Percentiles rank a stretch among this genome's conserved stretches.
Evolutionary conservation across 805 yeast species (phyloP).

Genomic region (Myxozyma sirexii): DNA sequence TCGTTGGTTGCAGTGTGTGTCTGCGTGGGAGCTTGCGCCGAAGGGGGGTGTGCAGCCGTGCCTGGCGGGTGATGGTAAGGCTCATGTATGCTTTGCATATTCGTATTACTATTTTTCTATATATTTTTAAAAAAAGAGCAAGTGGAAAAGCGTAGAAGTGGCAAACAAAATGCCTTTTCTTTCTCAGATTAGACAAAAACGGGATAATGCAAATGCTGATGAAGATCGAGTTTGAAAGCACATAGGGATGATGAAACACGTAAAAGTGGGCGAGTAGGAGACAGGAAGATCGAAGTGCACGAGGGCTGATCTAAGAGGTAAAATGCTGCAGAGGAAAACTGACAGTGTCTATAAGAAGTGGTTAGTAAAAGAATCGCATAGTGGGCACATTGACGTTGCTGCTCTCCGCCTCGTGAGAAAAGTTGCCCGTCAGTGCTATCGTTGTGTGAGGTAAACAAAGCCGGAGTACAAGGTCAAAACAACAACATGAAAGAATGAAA

Average conservation of each 20-base stretch:
- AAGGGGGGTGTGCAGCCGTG: slow-evolving; percentile 3
- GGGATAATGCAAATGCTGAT: slow-evolving; percentile 1
- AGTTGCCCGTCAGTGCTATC: too few relatives aligned
- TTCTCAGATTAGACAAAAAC: background rate
- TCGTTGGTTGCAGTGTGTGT: slow-evolving; percentile 2
- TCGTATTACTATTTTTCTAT: slow-evolving; percentile 1
- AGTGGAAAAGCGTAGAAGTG: too few relatives aligned
- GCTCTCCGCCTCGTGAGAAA: too few relatives aligned
- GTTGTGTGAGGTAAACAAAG: too few relatives aligned
- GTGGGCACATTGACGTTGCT: too few relatives aligned
- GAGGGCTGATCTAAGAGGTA: background rate
- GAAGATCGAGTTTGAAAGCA: slow-evolving; percentile 1
- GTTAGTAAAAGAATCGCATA: too few relatives aligned
- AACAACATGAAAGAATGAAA: too few relatives aligned
- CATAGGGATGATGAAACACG: slow-evolving; percentile 9
- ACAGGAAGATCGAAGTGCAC: background rate
- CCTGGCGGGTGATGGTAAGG: background rate
- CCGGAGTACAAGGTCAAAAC: too few relatives aligned
- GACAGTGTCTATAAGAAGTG: too few relatives aligned
- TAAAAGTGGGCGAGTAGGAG: background rate
- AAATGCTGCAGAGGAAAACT: too few relatives aligned
- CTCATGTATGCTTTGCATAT: slow-evolving; percentile 15
- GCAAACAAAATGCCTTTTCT: too few relatives aligned
- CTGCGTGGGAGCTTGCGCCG: slow-evolving; percentile 6
- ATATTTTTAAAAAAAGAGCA: background rate